A percentile compares a stretch with the other conserved stretches of the same genome.
Conservation (phyloP, 2,329 filamentous ascomycete genomes). For the Cordyceps javanica region DNA sequence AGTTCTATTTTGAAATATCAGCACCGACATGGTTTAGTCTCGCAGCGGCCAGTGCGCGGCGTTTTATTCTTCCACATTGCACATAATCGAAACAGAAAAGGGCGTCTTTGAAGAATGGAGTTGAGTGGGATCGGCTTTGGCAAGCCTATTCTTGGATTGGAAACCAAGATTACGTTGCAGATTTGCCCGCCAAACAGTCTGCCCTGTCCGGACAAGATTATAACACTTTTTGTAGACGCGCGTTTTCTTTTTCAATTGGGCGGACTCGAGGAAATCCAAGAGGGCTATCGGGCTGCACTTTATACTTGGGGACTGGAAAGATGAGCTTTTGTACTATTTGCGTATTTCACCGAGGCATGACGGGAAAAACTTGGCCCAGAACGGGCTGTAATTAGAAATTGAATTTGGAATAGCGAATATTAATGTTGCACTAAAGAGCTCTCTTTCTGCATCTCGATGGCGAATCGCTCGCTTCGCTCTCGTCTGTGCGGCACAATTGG, state of each 20-base stretch:
- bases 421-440: neutral
- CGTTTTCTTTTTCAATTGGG: neutral
- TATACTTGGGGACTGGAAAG: neutral
- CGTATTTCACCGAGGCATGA: neutral
- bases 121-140: neutral
- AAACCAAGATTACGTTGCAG: neutral
- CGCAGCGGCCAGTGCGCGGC: neutral
- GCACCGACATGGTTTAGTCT: neutral
- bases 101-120: neutral
- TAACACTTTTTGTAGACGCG: neutral
- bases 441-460: no score
- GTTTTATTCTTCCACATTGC: constrained; percentile 1
- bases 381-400: constrained; percentile 7
- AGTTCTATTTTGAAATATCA: neutral
- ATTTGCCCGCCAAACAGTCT: neutral
- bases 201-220: neutral
- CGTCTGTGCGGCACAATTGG: neutral
- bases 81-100: neutral
- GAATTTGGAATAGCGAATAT: constrained; percentile 9
- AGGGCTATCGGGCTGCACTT: neutral
- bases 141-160: neutral
- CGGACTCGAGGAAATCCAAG: neutral
- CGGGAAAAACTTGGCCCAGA: neutral
- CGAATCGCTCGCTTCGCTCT: no score
- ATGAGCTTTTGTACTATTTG: neutral